Conservation (phyloP, 768 basidiomycete species). For the Rhodotorula graminis region DNA sequence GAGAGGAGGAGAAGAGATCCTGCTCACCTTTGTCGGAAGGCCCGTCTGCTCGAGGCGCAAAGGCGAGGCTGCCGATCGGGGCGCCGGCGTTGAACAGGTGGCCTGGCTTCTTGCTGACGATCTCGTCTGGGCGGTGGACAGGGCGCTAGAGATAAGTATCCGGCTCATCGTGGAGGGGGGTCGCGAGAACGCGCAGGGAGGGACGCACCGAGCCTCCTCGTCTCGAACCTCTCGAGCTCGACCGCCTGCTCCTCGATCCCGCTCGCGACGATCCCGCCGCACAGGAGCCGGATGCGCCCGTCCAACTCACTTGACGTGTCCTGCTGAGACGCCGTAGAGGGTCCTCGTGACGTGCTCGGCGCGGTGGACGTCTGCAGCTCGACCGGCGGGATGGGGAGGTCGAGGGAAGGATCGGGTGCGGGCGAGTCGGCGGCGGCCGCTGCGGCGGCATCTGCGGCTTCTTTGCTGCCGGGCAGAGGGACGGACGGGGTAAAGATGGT, state of each 20-base stretch:
- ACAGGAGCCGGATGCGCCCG: neutral
- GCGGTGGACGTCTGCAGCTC: neutral
- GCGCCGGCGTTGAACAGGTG: slow-evolving; percentile 81
- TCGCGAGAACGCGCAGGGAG: no score
- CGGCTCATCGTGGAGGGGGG: no score
- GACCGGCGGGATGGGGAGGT: neutral
- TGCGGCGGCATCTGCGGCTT: neutral
- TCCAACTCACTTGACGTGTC: neutral
- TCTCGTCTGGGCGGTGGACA: slow-evolving; percentile 54
- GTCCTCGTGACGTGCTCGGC: neutral
- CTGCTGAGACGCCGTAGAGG: neutral
- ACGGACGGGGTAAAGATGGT: slow-evolving; percentile 1
- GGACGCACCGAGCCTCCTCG: neutral
- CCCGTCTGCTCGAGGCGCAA: slow-evolving; percentile 74
- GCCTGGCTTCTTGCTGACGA: slow-evolving; percentile 58
- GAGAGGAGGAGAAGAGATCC: neutral
- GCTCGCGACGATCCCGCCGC: no score
- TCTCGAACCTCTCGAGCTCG: neutral
- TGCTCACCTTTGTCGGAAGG: slow-evolving; percentile 51
- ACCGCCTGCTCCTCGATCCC: neutral
- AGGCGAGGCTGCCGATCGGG: slow-evolving; percentile 85
- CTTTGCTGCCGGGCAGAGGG: neutral
- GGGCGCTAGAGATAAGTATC: no score
- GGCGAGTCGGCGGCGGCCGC: neutral
- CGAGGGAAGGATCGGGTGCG: neutral